phyloP scores from a whole-genome alignment of 1,284 basidiomycete genomes.

The Marasmius tenuissimus region DNA sequence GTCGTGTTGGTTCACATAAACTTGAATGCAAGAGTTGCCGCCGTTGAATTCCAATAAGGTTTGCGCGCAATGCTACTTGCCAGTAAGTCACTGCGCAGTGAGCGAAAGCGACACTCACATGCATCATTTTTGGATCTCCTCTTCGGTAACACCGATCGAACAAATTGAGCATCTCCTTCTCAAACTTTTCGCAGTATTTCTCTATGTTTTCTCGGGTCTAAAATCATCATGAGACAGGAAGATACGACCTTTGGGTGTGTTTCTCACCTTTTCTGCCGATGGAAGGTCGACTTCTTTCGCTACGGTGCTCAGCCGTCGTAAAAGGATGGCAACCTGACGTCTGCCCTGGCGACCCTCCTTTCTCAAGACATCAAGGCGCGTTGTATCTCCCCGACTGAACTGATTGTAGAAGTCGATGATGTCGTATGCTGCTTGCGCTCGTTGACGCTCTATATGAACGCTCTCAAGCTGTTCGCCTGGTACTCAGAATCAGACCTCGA shows the following conservation, averaged over 20 bases:
- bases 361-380: constrained; percentile 75
- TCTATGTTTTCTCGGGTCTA: constrained; percentile 88
- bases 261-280: constrained; percentile 69
- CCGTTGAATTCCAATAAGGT: constrained; percentile 98
- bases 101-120: constrained; percentile 54
- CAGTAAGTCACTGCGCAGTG: not conserved
- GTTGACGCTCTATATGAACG: constrained; percentile 88
- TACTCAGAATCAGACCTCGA: constrained; percentile 4
- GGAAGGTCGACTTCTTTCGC: constrained; percentile 92
- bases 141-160: constrained; percentile 96
- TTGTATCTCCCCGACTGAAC: constrained; percentile 84
- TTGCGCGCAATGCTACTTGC: constrained; percentile 87
- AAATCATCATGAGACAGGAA: not conserved
- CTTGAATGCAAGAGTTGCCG: constrained; percentile 93
- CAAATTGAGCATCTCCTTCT: constrained; percentile 96
- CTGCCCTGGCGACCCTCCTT: constrained; percentile 89
- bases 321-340: constrained; percentile 84
- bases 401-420: constrained; percentile 96
- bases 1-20: constrained; percentile 99
- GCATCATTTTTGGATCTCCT: constrained; percentile 99
- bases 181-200: constrained; percentile 97
- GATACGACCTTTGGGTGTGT: not conserved
- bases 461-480: constrained; percentile 94
- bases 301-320: constrained; percentile 86
- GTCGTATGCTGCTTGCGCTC: constrained; percentile 93